Percentiles rank a stretch among this genome's conserved stretches.
phyloP scores from a whole-genome alignment of 352 stramenopile species.

The Thalassiosira pacifica region DNA sequence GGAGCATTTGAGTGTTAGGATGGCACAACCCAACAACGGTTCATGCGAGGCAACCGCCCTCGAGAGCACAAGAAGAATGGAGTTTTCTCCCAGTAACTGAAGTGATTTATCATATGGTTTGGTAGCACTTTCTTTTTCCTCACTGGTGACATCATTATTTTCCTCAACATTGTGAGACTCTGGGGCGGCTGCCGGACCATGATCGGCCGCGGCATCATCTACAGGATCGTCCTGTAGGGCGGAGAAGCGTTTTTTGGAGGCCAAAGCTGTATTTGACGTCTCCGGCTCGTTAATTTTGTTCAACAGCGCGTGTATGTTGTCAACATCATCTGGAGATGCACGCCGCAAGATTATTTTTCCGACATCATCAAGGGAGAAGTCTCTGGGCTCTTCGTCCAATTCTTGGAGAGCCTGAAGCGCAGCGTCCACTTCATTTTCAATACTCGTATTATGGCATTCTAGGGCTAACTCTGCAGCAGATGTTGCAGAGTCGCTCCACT shows the following conservation, averaged over 20 bases:
- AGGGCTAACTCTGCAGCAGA: no score
- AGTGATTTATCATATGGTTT: not conserved
- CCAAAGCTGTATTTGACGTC: no score
- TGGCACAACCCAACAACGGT: constrained; percentile 74
- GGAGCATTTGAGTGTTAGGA: constrained; percentile 69
- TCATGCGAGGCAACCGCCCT: constrained; percentile 69
- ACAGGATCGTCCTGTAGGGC: no score
- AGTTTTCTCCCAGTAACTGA: constrained; percentile 40
- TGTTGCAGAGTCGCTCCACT: constrained; percentile 26
- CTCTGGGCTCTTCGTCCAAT: constrained; percentile 64
- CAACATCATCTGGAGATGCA: constrained; percentile 62
- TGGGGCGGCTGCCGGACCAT: no score
- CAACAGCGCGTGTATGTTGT: constrained; percentile 66
- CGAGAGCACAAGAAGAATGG: constrained; percentile 74
- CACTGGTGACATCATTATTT: not conserved
- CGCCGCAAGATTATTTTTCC: constrained; percentile 69
- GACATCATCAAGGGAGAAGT: constrained; percentile 70
- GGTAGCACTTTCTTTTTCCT: constrained; percentile 9
- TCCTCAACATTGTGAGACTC: constrained; percentile 11
- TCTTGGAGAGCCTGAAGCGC: constrained; percentile 67
- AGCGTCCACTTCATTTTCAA: constrained; percentile 56
- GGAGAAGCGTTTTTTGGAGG: not conserved
- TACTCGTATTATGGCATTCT: constrained; percentile 21
- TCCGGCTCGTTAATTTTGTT: constrained; percentile 25
- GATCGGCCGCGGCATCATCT: no score